Conservation (phyloP, 2,329 filamentous ascomycete genomes). For the Clonostachys chloroleuca region DNA sequence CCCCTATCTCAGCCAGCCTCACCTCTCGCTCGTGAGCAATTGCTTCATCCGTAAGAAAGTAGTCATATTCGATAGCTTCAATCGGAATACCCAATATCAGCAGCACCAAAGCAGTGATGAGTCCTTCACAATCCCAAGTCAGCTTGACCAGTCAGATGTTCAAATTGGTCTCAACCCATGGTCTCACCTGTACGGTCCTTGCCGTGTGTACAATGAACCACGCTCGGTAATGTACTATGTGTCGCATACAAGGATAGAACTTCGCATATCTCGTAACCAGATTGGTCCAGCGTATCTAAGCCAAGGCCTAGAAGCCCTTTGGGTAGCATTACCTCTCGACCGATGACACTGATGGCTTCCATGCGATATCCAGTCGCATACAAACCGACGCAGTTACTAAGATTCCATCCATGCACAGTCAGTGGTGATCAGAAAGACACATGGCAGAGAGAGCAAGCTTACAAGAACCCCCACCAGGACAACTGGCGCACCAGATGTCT, state of each 20-base stretch:
- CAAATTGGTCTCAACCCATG: neutral
- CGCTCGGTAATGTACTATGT: slow-evolving; percentile 49
- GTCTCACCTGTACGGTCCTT: slow-evolving; percentile 61
- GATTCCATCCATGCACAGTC: neutral
- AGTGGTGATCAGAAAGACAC: neutral
- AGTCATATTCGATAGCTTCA: slow-evolving; percentile 65
- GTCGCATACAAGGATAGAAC: slow-evolving; percentile 20
- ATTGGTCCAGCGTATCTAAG: slow-evolving; percentile 64
- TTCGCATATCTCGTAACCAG: slow-evolving; percentile 53
- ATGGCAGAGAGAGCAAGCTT: slow-evolving; percentile 23
- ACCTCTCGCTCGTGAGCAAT: slow-evolving; percentile 57
- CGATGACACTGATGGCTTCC: slow-evolving; percentile 66
- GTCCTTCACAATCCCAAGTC: slow-evolving; percentile 37
- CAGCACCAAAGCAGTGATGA: slow-evolving; percentile 65
- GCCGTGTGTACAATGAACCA: slow-evolving; percentile 85
- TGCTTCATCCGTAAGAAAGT: slow-evolving; percentile 57
- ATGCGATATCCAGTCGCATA: slow-evolving; percentile 64
- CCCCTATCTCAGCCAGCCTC: slow-evolving; percentile 62
- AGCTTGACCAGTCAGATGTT: too few species aligned
- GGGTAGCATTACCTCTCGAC: slow-evolving; percentile 65
- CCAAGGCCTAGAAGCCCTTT: slow-evolving; percentile 69
- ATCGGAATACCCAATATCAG: slow-evolving; percentile 55
- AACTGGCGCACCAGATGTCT: slow-evolving; percentile 62
- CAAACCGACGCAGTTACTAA: slow-evolving; percentile 47
- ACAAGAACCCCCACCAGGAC: slow-evolving; percentile 61